Percentiles rank a stretch among this genome's conserved stretches.
These are phyloP conservation scores for Inga leiocalycina DNA, from an alignment of 306 rosid genomes.

Conservation along the genomic window DNA sequence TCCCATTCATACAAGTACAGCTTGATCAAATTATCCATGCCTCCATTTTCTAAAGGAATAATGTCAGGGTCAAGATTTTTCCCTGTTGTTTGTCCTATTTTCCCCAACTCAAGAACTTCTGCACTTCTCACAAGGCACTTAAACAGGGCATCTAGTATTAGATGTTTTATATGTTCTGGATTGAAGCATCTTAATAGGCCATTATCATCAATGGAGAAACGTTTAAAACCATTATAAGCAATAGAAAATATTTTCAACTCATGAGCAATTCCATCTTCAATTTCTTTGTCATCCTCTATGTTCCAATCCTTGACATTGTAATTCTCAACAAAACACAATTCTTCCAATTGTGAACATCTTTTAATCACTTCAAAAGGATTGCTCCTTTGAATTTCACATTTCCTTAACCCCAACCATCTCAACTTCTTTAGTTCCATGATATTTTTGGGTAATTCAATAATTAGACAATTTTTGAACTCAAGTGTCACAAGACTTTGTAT, in stretches of 20 bases:
- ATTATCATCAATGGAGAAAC: background rate
- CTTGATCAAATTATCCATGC: too few species aligned
- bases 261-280: background rate
- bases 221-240: background rate
- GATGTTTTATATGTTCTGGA: background rate
- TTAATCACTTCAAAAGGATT: conserved; percentile 12
- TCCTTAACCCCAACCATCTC: conserved; percentile 27
- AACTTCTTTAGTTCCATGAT: background rate
- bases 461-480: too few species aligned
- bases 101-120: conserved; percentile 8
- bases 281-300: background rate
- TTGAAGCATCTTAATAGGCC: background rate
- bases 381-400: background rate
- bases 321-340: background rate
- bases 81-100: background rate
- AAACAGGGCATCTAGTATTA: background rate
- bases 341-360: background rate
- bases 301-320: background rate
- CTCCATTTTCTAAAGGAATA: background rate
- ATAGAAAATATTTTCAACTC: conserved; percentile 22
- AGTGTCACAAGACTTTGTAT: background rate
- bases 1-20: too few species aligned
- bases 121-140: background rate
- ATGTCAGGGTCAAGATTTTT: conserved; percentile 24
- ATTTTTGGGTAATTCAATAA: too few species aligned